Evolutionary conservation across 768 basidiomycete species (phyloP), one percentile per base, ranked within the genome.

Genomic region (Termitomyces sp.): DNA sequence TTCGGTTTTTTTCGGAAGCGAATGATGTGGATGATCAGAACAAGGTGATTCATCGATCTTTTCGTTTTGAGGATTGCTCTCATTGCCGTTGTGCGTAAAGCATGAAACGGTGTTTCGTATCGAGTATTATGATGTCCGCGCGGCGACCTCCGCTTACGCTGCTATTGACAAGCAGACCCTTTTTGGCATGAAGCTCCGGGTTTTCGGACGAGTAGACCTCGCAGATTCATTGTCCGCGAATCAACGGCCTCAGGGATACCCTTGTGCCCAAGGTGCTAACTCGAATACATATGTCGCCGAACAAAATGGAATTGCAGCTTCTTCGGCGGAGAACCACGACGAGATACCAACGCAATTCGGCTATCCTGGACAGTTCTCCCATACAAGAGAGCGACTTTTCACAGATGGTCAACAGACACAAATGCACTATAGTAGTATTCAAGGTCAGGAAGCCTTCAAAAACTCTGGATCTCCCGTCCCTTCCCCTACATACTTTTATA

Each of bases 51-150:
- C 33, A 5, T 35, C n/a, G 12, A 16, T 49, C n/a, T 47, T 20
- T 35, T 58, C 35, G n/a, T 14, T 30, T 9, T 48, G 13, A 38
- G 18, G 28, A 47, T 14, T 18, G 53, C 0, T 38, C 56, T 63
- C 36, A 56, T 41, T 10, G 41, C 18, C 18, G 4, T 36, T 36
- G 14, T 32, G 26, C 20, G 28, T 40, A n/a, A 53, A 53, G 52
- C 28, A 54, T 7, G 61, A 63, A 8, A 68, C 65, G 70, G 70
- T 78, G 32, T 90, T 84, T 69, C 72, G 71, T 43, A 81, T 86
- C 54, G 88, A 91, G 62, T 93, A 82, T 68, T 87, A 79, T 66
- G 89, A 92, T 66, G 76, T 82, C 30, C 78, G 87, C 28, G 78
- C 80, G 41, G 84, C 87, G 6, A 72, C 76, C 41, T 65, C 68